phyloP scores from a whole-genome alignment of 2,329 filamentous ascomycete genomes.

The Gnomoniopsis smithogilvyi region DNA sequence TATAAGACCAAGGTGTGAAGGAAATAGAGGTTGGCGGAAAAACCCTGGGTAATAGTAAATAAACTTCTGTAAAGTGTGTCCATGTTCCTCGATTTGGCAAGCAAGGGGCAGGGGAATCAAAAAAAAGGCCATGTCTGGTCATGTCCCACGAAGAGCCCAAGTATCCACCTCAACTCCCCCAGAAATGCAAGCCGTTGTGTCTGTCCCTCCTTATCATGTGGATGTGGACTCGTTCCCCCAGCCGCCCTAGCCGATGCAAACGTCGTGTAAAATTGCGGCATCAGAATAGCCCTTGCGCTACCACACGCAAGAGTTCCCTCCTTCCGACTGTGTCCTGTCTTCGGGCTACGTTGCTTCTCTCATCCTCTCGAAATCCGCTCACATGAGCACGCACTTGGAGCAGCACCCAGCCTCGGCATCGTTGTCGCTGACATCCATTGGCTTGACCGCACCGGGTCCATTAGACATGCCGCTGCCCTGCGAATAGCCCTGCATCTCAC shows the following conservation, averaged over 20 bases:
- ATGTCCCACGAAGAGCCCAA: constrained; percentile 17
- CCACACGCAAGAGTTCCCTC: background rate
- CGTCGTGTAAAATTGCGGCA: constrained; percentile 18
- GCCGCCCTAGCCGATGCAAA: constrained; percentile 18
- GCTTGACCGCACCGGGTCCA: constrained; percentile 59
- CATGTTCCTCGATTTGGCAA: constrained; percentile 17
- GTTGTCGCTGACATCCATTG: constrained; percentile 76
- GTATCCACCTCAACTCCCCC: constrained; percentile 17
- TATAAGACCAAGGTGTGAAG: constrained; percentile 22
- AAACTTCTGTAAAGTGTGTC: constrained; percentile 20
- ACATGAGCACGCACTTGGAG: constrained; percentile 85
- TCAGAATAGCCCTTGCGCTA: constrained; percentile 8
- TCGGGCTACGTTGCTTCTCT: background rate
- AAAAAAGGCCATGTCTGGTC: constrained; percentile 18
- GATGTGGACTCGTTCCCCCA: constrained; percentile 7
- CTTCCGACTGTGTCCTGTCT: background rate
- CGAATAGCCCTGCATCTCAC: constrained; percentile 89
- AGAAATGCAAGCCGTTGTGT: constrained; percentile 18
- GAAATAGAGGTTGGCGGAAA: constrained; percentile 23
- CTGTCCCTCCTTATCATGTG: constrained; percentile 17
- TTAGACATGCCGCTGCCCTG: constrained; percentile 65
- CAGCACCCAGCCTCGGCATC: constrained; percentile 75
- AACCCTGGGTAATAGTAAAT: constrained; percentile 18
- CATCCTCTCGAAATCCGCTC: constrained; percentile 30
- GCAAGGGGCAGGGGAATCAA: constrained; percentile 13